Evolutionary conservation across 2,329 filamentous ascomycete genomes (phyloP), one percentile per base, ranked within the genome.

Genomic region (Tolypocladium ovalisporum): DNA sequence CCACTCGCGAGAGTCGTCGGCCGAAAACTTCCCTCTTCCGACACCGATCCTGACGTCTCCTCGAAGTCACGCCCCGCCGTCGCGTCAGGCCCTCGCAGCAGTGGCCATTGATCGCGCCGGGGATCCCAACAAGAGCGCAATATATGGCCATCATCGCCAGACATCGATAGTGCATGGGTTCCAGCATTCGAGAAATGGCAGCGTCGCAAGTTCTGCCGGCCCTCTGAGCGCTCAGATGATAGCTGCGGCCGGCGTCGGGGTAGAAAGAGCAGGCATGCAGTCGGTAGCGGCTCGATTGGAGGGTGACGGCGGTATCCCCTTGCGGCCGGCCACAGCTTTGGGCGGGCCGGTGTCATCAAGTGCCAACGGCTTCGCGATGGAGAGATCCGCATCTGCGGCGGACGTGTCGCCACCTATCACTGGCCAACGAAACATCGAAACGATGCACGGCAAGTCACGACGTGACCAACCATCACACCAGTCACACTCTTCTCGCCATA

Each of bases 91-190:
- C 44, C 64, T 77, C 32, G 74, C 34, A 51, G 59, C 70, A 57
- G 71, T 70, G 36, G 69, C 77, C 54, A 70, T 78, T 59, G 81
- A 83, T 64, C 77, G 80, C 62, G 68, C 76, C n/a, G 71, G 79
- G 59, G 83, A 85, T 49, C 63, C 77, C 53, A 84, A 82, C 57
- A 85, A 84, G 67, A 72, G 73, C 49, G 74, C 74, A 37, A 67
- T 76, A 29, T 85, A 97, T 78, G 90, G 89, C 59, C 92, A 99
- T 71, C 91, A 97, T 74, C 87, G 94, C 57, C 91, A 99, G 75
- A 96, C 93, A 0, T 97, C 93, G 54, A 97, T 97, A 65, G 92
- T 97, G 58, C 90, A 97, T 83, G 93, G 94, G 67, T 86, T 96
- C 64, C 92, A 96, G 71, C 94, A 99, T 82, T 83, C 83, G 65